These are phyloP conservation scores for Eragrostis curvula DNA, from an alignment of 176 grass and related monocot genomes.

Conservation along the genomic window DNA sequence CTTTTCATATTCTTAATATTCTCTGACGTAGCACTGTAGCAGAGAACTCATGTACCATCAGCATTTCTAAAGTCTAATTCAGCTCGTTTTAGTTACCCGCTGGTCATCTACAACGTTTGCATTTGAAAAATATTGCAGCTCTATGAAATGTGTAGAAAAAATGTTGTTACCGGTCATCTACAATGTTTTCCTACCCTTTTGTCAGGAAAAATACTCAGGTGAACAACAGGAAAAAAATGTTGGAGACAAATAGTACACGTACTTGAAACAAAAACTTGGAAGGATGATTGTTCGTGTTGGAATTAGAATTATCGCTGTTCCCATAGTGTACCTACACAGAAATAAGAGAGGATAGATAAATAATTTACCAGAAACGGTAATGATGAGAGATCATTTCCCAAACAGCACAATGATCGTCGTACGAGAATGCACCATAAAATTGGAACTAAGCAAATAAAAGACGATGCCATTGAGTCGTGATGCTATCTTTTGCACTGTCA, in stretches of 20 bases:
- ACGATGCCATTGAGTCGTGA: background rate
- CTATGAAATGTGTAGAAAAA: too few relatives aligned
- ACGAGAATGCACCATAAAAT: background rate
- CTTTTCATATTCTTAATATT: constrained; percentile 42
- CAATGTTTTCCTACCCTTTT: too few relatives aligned
- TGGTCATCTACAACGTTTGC: background rate
- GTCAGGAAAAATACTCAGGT: too few relatives aligned
- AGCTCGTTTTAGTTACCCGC: constrained; percentile 34
- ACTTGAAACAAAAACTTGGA: constrained; percentile 6
- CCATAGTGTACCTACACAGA: constrained; percentile 22
- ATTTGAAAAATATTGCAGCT: constrained; percentile 20
- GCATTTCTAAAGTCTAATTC: constrained; percentile 53
- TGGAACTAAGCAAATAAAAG: background rate
- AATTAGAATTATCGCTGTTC: constrained; percentile 1
- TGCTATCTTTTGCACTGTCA: constrained; percentile 29
- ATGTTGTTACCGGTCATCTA: too few relatives aligned
- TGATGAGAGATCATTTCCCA: constrained; percentile 18
- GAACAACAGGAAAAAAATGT: background rate
- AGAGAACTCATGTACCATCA: constrained; percentile 46
- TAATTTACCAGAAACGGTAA: background rate
- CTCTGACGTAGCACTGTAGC: constrained; percentile 49
- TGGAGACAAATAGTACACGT: background rate
- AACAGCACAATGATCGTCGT: background rate
- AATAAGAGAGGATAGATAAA: background rate
- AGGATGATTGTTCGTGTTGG: background rate